Percentiles rank a stretch among this genome's conserved stretches.
Evolutionary conservation across 768 basidiomycete genomes (phyloP).

Genomic region (Gyrodon lividus): DNA sequence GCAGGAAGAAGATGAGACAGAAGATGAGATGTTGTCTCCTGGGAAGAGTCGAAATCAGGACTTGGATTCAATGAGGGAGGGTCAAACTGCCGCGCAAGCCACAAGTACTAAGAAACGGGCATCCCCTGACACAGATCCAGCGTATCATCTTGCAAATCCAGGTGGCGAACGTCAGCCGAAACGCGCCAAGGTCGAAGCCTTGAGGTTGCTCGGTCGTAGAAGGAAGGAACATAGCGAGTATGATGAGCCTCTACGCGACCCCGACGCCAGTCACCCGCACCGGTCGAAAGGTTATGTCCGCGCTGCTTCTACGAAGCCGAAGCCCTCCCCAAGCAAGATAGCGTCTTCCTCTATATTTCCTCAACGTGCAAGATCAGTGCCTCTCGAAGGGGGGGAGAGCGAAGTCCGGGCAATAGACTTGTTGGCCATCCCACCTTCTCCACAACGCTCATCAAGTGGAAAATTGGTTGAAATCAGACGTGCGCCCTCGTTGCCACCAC

Average conservation of each 20-base stretch:
- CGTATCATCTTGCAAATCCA: conserved; percentile 11
- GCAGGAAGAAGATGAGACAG: conserved; percentile 30
- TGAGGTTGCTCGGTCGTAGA: conserved; percentile 10
- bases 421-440: conserved; percentile 24
- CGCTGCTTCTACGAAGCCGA: conserved; percentile 23
- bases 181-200: conserved; percentile 25
- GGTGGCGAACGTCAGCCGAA: conserved; percentile 20
- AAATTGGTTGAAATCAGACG: conserved; percentile 21
- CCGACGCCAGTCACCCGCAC: conserved; percentile 6
- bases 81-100: conserved; percentile 1
- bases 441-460: conserved; percentile 25
- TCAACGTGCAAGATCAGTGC: conserved; percentile 31
- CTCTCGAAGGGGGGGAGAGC: conserved; percentile 14
- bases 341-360: conserved; percentile 11
- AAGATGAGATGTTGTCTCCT: conserved; percentile 44
- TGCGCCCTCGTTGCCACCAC: conserved; percentile 24
- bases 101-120: conserved; percentile 26
- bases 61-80: neutral
- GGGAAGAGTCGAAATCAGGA: neutral
- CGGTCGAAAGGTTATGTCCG: conserved; percentile 10
- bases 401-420: conserved; percentile 20
- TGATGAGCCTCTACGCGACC: conserved; percentile 21
- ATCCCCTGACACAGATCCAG: conserved; percentile 27
- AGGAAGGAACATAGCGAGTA: conserved; percentile 16
- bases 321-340: conserved; percentile 14